A percentile compares a stretch with the other conserved stretches of the same genome.
phyloP scores from a whole-genome alignment of 2,329 filamentous ascomycete species.

The Diplodia mutila region DNA sequence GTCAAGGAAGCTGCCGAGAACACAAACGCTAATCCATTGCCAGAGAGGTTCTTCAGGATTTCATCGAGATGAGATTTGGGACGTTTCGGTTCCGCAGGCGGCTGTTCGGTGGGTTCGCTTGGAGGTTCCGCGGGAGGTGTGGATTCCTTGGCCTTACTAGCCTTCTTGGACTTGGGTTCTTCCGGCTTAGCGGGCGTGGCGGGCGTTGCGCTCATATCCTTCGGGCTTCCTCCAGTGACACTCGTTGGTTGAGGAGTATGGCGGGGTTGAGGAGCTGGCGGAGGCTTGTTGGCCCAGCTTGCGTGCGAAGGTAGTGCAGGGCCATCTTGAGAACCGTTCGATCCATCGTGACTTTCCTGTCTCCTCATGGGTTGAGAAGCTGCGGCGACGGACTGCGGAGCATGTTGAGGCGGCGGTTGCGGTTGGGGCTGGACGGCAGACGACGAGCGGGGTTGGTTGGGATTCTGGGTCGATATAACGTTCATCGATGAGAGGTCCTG shows the following conservation, averaged over 20 bases:
- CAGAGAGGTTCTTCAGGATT: constrained; percentile 46
- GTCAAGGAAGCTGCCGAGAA: constrained; percentile 53
- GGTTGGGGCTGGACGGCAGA: constrained; percentile 52
- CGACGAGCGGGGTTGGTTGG: constrained; percentile 60
- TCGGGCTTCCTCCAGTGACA: constrained; percentile 79
- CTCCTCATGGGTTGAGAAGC: constrained; percentile 67
- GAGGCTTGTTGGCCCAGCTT: constrained; percentile 82
- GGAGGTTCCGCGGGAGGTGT: constrained; percentile 30
- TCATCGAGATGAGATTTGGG: constrained; percentile 36
- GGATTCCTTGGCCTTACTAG: constrained; percentile 35
- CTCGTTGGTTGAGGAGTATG: constrained; percentile 81
- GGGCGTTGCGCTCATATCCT: constrained; percentile 55
- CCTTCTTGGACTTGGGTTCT: constrained; percentile 33
- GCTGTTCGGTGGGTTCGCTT: constrained; percentile 27
- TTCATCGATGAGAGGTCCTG: constrained; percentile 96
- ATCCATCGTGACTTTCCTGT: constrained; percentile 77
- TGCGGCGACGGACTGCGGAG: constrained; percentile 56
- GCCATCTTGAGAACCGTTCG: constrained; percentile 68
- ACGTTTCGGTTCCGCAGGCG: constrained; percentile 11
- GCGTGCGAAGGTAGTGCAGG: constrained; percentile 92
- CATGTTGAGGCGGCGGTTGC: constrained; percentile 52
- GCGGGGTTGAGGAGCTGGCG: constrained; percentile 65
- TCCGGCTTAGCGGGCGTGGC: constrained; percentile 37
- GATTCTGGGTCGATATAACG: constrained; percentile 77
- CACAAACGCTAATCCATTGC: constrained; percentile 56